Percentiles rank a stretch among this genome's conserved stretches.
These are phyloP conservation scores for Hemileccinum impolitum DNA, from an alignment of 768 basidiomycete genomes.

Conservation along the genomic window DNA sequence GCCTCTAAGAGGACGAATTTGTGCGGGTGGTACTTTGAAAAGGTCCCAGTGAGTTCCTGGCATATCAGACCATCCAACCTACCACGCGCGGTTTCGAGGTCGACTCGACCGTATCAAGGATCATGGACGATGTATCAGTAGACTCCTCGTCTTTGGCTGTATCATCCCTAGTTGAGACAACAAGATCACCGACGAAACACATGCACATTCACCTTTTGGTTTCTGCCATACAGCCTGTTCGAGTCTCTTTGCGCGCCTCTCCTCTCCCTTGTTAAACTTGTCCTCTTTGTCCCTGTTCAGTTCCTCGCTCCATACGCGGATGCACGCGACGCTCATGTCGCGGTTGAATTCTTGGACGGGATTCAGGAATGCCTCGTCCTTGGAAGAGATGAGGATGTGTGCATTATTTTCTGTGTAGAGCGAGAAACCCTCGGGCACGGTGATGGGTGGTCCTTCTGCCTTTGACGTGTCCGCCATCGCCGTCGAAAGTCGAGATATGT, in stretches of 20 bases:
- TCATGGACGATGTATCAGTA: not conserved
- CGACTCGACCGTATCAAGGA: constrained; percentile 1
- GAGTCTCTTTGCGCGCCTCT: constrained; percentile 41
- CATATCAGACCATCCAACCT: constrained; percentile 6
- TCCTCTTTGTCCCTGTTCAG: constrained; percentile 58
- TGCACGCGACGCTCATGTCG: constrained; percentile 88
- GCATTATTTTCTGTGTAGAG: constrained; percentile 81
- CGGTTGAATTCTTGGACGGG: constrained; percentile 99
- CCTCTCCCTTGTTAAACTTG: constrained; percentile 53
- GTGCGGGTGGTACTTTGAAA: constrained; percentile 49
- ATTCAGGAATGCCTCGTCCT: constrained; percentile 89
- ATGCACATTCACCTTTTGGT: constrained; percentile 42
- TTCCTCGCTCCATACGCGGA: constrained; percentile 83
- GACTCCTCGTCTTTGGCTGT: constrained; percentile 3
- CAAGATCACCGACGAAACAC: not conserved
- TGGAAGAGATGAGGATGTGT: constrained; percentile 62
- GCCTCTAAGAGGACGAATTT: constrained; percentile 86
- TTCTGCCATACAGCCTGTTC: constrained; percentile 38
- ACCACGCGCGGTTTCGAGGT: constrained; percentile 21
- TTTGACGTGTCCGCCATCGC: constrained; percentile 1
- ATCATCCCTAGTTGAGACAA: not conserved
- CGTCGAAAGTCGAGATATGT: constrained; percentile 2
- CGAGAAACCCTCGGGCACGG: constrained; percentile 69
- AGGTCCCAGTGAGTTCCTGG: not conserved
- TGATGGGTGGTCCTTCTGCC: constrained; percentile 20